Base-by-base conservation (phyloP, 257 asterid species). In the Marsdenia floribunda region DNA sequence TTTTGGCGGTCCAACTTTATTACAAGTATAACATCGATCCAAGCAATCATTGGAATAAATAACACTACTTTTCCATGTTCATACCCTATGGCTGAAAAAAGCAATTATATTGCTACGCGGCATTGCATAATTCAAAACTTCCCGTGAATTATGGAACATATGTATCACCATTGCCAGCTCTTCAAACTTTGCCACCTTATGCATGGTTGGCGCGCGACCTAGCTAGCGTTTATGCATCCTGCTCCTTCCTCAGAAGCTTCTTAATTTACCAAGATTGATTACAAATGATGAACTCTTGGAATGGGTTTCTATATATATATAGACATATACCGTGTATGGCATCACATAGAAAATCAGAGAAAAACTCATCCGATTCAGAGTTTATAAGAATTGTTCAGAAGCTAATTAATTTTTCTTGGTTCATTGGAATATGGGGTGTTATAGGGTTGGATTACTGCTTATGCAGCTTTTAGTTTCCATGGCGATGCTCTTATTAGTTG, bases 111-210 rank as follows among this genome's bases (percentile, higher is more conserved):
- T 57, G 29, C 73, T 53, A 55, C 68, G 47, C 68, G 68, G 68
- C 24, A 29, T 40, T 74, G 75, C 75, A 74, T 53, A 13, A 42
- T 26, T 57, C 33, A 29, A 16, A 54, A 54, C 2, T 54, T 64
- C 72, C 57, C 72, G 42, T 38, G 37, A 75, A 76, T 76, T 58
- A 76, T 76, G 79, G 58, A 55, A 18, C 50, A 68, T 26, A 57
- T 18, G 22, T 53, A 0, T n/a, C 11, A 37, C 52, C 74, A 59
- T 74, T 68, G 74, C 74, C 79, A 76, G 74, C 74, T 57, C 70
- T 5, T 29, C 59, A 46, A 73, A 61, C 52, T 61, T 49, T 74
- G 64, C 52, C 77, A 64, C 46, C 66, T 10, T 53, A 38, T 75
- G 49, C 57, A 15, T 53, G 26, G 64, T 37, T 74, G 78, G 59